Conservation (phyloP, 768 basidiomycete genomes). For the Trichaptum fuscoviolaceum region DNA sequence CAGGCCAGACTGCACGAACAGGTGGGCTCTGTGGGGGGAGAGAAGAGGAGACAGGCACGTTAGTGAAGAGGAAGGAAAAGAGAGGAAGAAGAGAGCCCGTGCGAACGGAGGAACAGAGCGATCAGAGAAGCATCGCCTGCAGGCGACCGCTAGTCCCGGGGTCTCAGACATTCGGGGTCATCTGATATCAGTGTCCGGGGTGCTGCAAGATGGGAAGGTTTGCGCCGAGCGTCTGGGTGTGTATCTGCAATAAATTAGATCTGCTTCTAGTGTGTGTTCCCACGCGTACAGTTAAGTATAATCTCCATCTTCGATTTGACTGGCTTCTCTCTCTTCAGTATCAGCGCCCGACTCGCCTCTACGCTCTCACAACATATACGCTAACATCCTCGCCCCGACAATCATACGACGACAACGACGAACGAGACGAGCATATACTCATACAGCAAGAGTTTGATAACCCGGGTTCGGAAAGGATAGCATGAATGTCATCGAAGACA, state of each 20-base stretch:
- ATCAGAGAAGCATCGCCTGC: neutral
- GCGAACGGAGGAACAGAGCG: neutral
- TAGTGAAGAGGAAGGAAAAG: neutral
- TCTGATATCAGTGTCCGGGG: neutral
- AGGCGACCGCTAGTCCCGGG: neutral
- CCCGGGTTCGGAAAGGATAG: too few species aligned
- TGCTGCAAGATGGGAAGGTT: neutral
- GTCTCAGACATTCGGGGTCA: too few species aligned
- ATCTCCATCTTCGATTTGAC: neutral
- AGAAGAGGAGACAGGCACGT: too few species aligned
- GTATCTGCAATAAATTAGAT: neutral
- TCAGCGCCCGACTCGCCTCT: neutral
- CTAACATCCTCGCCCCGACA: neutral
- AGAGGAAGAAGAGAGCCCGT: neutral
- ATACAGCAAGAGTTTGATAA: neutral
- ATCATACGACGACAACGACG: neutral
- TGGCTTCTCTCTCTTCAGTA: neutral
- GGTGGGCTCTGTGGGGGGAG: too few species aligned
- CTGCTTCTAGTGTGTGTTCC: neutral
- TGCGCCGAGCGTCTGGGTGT: neutral
- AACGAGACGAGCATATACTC: neutral
- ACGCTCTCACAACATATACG: neutral
- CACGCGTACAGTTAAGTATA: neutral
- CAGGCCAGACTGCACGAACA: neutral
- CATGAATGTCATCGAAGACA: neutral